Percentiles rank a stretch among this genome's conserved stretches.
Conservation (phyloP, 495 filamentous ascomycete species). For the Talaromyces liani region DNA sequence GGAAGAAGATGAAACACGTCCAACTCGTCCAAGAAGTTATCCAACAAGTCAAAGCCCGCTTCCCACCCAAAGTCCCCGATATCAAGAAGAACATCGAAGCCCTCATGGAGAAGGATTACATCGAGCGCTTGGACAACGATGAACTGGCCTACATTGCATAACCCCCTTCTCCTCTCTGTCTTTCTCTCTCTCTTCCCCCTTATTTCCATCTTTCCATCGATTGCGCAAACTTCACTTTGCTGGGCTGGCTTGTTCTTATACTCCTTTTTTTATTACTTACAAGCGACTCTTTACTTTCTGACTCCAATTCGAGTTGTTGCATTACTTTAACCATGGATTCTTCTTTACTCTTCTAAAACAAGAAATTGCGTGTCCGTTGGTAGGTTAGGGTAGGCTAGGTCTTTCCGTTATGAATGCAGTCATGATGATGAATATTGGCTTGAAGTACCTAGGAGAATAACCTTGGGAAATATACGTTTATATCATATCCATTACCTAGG, state of each 20-base stretch:
- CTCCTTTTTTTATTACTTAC: background rate
- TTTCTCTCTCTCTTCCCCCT: background rate
- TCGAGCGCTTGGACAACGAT: conserved; percentile 90
- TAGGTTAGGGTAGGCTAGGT: background rate
- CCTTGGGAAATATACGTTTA: no score
- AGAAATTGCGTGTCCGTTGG: background rate
- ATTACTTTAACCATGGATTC: background rate
- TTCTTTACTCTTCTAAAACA: background rate
- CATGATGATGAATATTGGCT: background rate
- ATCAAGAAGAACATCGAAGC: conserved; percentile 99
- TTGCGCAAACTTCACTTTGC: background rate
- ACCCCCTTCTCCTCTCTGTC: conserved; percentile 5
- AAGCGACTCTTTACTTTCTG: background rate
- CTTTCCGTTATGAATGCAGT: background rate
- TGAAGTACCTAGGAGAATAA: background rate
- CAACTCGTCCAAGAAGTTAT: conserved; percentile 92
- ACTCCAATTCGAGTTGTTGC: background rate
- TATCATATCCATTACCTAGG: no score
- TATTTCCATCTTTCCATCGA: background rate
- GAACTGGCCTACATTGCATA: conserved; percentile 87
- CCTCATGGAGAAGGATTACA: conserved; percentile 97
- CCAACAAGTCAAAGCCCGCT: conserved; percentile 86
- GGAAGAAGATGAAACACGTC: conserved; percentile 96
- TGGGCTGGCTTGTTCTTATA: background rate
- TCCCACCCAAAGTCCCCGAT: conserved; percentile 84